These are phyloP conservation scores for Boletus rubroflammeus DNA, from an alignment of 768 basidiomycete species.

Conservation along the genomic window DNA sequence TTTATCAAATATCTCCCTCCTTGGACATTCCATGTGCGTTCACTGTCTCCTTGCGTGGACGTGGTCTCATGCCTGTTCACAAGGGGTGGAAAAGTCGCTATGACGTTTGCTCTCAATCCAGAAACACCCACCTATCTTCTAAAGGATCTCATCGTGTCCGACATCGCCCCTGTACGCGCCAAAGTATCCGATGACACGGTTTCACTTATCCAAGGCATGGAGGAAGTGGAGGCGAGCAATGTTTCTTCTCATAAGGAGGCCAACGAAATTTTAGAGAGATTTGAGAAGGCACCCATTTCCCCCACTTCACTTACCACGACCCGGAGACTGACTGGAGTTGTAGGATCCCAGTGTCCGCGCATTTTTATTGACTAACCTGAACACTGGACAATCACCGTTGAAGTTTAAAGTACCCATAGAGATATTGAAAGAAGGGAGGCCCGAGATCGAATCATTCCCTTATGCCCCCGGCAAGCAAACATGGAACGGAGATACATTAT, in stretches of 20 bases:
- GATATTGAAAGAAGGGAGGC: conserved; percentile 58
- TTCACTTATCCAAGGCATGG: conserved; percentile 69
- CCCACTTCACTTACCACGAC: too few relatives aligned
- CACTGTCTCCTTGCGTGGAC: not conserved
- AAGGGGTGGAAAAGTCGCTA: conserved; percentile 86
- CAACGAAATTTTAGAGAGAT: conserved; percentile 54
- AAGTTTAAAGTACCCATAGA: conserved; percentile 73
- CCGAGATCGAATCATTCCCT: conserved; percentile 75
- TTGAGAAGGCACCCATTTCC: conserved; percentile 53
- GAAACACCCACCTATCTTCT: conserved; percentile 42
- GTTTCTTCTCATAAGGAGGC: conserved; percentile 68
- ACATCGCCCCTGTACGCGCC: conserved; percentile 72
- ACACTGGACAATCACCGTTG: conserved; percentile 36
- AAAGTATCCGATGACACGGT: conserved; percentile 60
- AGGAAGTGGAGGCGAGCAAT: conserved; percentile 56
- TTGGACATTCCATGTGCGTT: conserved; percentile 89
- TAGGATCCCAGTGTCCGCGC: conserved; percentile 74
- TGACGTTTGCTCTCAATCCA: conserved; percentile 57
- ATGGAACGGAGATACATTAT: conserved; percentile 61
- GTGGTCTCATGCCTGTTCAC: conserved; percentile 1
- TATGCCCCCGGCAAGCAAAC: conserved; percentile 52
- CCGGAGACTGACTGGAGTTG: conserved; percentile 4
- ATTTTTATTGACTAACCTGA: conserved; percentile 83
- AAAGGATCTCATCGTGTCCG: conserved; percentile 65
- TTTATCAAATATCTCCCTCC: conserved; percentile 60